phyloP scores from a whole-genome alignment of 2,329 filamentous ascomycete genomes.

The Bipolaris cookei region DNA sequence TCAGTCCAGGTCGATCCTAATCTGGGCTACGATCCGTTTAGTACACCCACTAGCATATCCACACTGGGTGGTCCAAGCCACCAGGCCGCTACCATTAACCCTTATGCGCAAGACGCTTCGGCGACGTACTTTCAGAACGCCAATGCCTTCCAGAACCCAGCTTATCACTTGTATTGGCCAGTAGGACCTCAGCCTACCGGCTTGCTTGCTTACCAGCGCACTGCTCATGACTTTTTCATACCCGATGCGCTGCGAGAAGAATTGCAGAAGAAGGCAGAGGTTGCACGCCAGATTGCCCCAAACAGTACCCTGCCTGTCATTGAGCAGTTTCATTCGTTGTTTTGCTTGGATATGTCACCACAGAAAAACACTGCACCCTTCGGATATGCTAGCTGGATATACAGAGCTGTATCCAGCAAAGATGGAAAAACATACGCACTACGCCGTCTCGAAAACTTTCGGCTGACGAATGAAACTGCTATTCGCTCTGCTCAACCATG shows the following conservation, averaged over 20 bases:
- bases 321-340: conserved; percentile 90
- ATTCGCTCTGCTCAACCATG: conserved; percentile 86
- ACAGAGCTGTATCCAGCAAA: conserved; percentile 89
- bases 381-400: conserved; percentile 90
- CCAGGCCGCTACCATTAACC: conserved; percentile 58
- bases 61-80: conserved; percentile 46
- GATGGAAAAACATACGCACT: conserved; percentile 89
- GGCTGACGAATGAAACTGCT: conserved; percentile 85
- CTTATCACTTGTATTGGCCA: conserved; percentile 89
- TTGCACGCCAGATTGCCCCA: conserved; percentile 81
- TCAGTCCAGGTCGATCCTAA: conserved; percentile 42
- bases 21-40: conserved; percentile 55
- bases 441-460: conserved; percentile 85
- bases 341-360: conserved; percentile 82
- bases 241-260: conserved; percentile 87
- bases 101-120: conserved; percentile 76
- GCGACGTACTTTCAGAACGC: conserved; percentile 70
- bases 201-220: conserved; percentile 81
- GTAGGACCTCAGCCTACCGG: conserved; percentile 83
- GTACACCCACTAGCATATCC: conserved; percentile 43
- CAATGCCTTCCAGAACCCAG: conserved; percentile 61
- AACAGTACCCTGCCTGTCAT: conserved; percentile 77
- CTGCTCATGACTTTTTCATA: conserved; percentile 89
- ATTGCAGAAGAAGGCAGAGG: conserved; percentile 85
- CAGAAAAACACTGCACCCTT: conserved; percentile 81